Conservation (phyloP, 2,329 filamentous ascomycete species). For the Fusarium siculi region DNA sequence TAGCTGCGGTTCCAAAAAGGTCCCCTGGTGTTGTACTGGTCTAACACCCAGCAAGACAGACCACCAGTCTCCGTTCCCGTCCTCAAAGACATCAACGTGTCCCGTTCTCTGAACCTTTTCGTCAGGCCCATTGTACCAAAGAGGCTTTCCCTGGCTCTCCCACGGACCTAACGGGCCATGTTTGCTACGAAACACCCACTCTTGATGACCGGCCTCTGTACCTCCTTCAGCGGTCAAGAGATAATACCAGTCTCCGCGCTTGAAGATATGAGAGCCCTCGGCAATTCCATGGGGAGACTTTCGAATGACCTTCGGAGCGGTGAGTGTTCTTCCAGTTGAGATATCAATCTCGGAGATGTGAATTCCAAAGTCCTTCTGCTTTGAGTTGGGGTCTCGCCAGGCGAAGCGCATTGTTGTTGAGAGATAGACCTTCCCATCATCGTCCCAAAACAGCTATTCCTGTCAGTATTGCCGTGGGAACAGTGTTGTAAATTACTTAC, state of each 20-base stretch:
- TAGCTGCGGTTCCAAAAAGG: constrained; percentile 37
- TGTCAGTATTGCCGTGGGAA: background rate
- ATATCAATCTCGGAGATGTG: constrained; percentile 58
- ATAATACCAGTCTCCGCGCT: constrained; percentile 40
- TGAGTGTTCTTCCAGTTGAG: constrained; percentile 53
- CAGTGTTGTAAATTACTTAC: background rate
- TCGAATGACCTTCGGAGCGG: constrained; percentile 48
- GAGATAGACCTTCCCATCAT: constrained; percentile 61
- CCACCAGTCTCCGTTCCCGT: constrained; percentile 40
- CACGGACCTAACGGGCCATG: constrained; percentile 59
- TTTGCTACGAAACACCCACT: constrained; percentile 61
- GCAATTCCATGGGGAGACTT: constrained; percentile 54
- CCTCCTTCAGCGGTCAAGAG: constrained; percentile 42
- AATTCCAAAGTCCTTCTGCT: constrained; percentile 63
- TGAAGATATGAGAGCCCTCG: constrained; percentile 51
- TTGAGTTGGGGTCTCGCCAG: constrained; percentile 50
- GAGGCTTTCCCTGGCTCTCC: constrained; percentile 50
- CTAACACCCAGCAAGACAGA: constrained; percentile 38
- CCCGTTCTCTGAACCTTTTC: constrained; percentile 59
- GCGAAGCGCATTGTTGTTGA: constrained; percentile 54
- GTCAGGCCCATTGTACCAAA: constrained; percentile 53
- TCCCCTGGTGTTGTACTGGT: constrained; percentile 13
- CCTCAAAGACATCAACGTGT: constrained; percentile 41
- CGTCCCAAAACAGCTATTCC: constrained; percentile 57
- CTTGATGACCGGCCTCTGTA: constrained; percentile 56